A percentile compares a stretch with the other conserved stretches of the same genome.
Evolutionary conservation across 495 filamentous ascomycete genomes (phyloP).

Genomic region (Hypoxylon crocopeplum): DNA sequence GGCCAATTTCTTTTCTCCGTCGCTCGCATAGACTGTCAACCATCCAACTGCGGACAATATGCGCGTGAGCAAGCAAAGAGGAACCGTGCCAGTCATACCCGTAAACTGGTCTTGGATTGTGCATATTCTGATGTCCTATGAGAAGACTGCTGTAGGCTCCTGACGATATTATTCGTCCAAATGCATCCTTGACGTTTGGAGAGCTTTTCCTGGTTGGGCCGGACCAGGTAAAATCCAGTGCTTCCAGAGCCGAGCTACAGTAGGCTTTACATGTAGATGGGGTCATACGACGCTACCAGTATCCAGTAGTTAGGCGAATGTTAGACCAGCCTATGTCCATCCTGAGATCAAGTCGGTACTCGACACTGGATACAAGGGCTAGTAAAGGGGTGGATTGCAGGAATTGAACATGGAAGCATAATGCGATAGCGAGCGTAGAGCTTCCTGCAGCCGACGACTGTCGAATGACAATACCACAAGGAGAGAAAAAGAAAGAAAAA

Average conservation of each 20-base stretch:
- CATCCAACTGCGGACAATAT: constrained; percentile 34
- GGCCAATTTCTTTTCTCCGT: constrained; percentile 5
- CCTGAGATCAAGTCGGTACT: neutral
- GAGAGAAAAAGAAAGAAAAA: neutral
- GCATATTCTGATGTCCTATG: constrained; percentile 45
- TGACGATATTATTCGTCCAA: constrained; percentile 36
- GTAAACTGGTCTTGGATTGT: constrained; percentile 40
- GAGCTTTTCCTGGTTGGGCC: constrained; percentile 41
- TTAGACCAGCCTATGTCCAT: constrained; percentile 8
- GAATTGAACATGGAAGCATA: constrained; percentile 11
- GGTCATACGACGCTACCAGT: constrained; percentile 35
- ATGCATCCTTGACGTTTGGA: constrained; percentile 33
- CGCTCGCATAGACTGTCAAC: constrained; percentile 21
- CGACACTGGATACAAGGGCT: constrained; percentile 2
- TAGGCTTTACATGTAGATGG: constrained; percentile 27
- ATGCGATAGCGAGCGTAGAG: constrained; percentile 18
- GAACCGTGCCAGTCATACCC: constrained; percentile 37
- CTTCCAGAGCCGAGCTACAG: constrained; percentile 29
- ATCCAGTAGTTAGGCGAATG: constrained; percentile 20
- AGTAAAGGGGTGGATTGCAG: constrained; percentile 1
- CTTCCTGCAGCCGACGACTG: neutral
- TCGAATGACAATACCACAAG: constrained; percentile 15
- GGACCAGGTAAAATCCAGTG: constrained; percentile 29
- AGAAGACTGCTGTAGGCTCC: constrained; percentile 35
- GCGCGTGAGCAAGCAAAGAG: constrained; percentile 31